Evolutionary conservation across 441 rosid genomes (phyloP), one percentile per base, ranked within the genome.

Genomic region (Populus hybrid): DNA sequence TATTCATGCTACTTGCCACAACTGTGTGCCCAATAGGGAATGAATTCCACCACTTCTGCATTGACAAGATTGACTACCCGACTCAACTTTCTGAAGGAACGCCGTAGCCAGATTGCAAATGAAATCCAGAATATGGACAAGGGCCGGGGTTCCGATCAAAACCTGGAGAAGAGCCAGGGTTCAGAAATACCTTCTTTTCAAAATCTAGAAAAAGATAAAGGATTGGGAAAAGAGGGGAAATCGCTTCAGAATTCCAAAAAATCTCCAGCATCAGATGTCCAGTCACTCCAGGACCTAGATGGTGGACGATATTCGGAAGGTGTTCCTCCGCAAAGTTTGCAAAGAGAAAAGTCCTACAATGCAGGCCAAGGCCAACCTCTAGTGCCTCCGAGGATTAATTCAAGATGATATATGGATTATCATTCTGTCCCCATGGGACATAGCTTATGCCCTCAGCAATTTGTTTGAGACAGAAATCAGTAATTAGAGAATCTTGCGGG

Each of bases 31-130:
- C 50, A 65, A 59, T 78, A 94, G 95, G 95, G 91, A 80, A 71
- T 80, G 69, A 84, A 84, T 80, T 77, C 90, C 71, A 82, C 94
- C 68, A 50, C 92, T 78, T 87, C 90, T 42, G 94, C 97, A 40
- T 81, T 94, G 77, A 83, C 95, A 50, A 92, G 90, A 88, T 83
- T 94, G 87, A 88, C 96, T 73, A 88, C 84, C 74, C 83, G 96
- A 50, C 91, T 94, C 74, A 91, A 89, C 88, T 92, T 92, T 84
- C 85, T 94, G 71, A 96, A 94, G 90, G 98, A 96, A 82, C 86
- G 89, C 66, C 92, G 97, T 1, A 85, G 84, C 83, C 97, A 89
- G 83, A 88, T 90, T 29, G 89, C 92, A 2, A 84, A 80, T 76
- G 97, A 95, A 78, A 87, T 90, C 78, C 90, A 78, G 77, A 87